These are phyloP conservation scores for Eucalyptus erythrocorys DNA, from an alignment of 345 rosid genomes.

Conservation along the genomic window DNA sequence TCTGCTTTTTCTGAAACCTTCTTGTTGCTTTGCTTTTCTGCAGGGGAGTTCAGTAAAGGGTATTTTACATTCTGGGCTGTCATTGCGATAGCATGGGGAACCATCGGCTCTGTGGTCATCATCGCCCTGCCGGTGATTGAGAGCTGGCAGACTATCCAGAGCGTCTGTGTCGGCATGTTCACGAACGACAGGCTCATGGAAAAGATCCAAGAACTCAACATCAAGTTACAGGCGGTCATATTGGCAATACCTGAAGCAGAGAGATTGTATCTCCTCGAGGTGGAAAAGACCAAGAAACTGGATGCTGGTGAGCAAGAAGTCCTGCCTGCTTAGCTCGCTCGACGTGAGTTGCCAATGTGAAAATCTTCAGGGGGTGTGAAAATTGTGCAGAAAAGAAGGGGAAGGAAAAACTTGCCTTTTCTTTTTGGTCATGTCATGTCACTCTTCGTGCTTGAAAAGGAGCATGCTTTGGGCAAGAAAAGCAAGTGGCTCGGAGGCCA, in stretches of 20 bases:
- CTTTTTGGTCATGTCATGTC: background rate
- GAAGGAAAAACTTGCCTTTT: background rate
- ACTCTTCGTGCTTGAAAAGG: background rate
- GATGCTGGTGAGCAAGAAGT: slow-evolving; percentile 14
- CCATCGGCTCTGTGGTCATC: slow-evolving; percentile 56
- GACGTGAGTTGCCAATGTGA: background rate
- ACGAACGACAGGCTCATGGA: slow-evolving; percentile 61
- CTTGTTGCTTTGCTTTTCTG: background rate
- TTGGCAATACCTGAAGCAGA: slow-evolving; percentile 67
- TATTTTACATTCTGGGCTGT: slow-evolving; percentile 91
- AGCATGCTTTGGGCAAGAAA: background rate
- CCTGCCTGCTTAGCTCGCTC: background rate
- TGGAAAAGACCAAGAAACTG: slow-evolving; percentile 30
- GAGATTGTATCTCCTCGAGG: slow-evolving; percentile 38
- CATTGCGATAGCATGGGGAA: slow-evolving; percentile 82
- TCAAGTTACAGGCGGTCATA: slow-evolving; percentile 36
- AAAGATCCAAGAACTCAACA: slow-evolving; percentile 48
- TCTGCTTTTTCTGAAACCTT: background rate
- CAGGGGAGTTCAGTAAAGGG: slow-evolving; percentile 54
- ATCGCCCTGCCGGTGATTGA: slow-evolving; percentile 60
- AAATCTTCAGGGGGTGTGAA: background rate
- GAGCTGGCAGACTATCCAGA: slow-evolving; percentile 67
- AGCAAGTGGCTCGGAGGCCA: background rate
- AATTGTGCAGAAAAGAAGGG: background rate
- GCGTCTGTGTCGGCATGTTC: slow-evolving; percentile 58